A percentile compares a stretch with the other conserved stretches of the same genome.
These are phyloP conservation scores for Amylostereum chailletii DNA, from an alignment of 1,284 basidiomycete genomes.

Conservation along the genomic window DNA sequence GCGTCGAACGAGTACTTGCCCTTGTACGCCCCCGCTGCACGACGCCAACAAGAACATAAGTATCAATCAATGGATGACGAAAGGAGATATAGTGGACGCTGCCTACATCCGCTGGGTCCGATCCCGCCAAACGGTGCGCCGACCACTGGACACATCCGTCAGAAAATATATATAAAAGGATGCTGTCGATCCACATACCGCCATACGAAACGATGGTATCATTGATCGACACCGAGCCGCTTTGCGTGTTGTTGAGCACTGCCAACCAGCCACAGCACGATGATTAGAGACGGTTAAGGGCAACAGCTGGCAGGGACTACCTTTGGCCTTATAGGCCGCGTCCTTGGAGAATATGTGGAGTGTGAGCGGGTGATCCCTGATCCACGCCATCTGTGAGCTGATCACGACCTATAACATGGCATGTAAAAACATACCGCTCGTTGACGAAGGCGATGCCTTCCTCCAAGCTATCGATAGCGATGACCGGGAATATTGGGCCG, in stretches of 20 bases:
- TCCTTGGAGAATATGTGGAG: conserved; percentile 63
- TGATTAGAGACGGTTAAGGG: not conserved
- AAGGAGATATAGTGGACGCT: not conserved
- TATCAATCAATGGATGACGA: too few relatives aligned
- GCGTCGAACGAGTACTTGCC: conserved; percentile 60
- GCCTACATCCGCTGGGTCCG: conserved; percentile 40
- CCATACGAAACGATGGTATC: conserved; percentile 44
- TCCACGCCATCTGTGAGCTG: not conserved
- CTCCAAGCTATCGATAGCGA: conserved; percentile 59
- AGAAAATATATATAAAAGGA: not conserved
- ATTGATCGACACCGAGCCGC: conserved; percentile 49
- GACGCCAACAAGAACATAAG: not conserved
- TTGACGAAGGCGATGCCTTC: conserved; percentile 63
- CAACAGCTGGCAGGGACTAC: conserved; percentile 19
- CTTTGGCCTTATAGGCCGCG: conserved; percentile 42
- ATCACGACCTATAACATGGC: not conserved
- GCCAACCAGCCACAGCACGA: not conserved
- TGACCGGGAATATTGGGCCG: conserved; percentile 45
- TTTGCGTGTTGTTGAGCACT: conserved; percentile 52
- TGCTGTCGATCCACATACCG: conserved; percentile 23
- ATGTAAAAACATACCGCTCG: conserved; percentile 25
- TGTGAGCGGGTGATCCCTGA: conserved; percentile 59
- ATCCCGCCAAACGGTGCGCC: conserved; percentile 58
- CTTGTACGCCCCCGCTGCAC: conserved; percentile 50
- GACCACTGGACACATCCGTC: conserved; percentile 24